These are phyloP conservation scores for Rubroshorea leprosula DNA, from an alignment of 345 rosid genomes.

Conservation along the genomic window DNA sequence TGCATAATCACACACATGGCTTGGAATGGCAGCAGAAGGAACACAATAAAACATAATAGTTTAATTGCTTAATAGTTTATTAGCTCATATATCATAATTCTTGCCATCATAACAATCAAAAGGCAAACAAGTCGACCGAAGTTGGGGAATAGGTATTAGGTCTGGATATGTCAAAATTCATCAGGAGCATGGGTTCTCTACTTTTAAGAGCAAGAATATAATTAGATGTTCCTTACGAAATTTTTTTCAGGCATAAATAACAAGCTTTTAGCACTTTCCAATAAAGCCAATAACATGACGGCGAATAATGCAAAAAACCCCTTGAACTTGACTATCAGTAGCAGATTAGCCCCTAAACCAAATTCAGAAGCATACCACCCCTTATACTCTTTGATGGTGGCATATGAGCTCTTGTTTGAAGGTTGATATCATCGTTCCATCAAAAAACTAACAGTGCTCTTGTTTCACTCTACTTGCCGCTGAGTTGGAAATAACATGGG, in stretches of 20 bases:
- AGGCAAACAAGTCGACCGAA: background rate
- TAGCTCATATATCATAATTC: background rate
- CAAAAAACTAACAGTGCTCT: too few species aligned
- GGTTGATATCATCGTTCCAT: too few species aligned
- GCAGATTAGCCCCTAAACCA: too few species aligned
- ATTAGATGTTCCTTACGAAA: background rate
- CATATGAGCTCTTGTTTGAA: too few species aligned
- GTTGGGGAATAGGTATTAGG: background rate
- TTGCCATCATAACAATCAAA: background rate
- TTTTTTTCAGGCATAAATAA: background rate
- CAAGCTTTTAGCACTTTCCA: background rate
- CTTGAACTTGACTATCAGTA: too few species aligned
- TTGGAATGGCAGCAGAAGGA: background rate
- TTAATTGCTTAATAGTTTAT: background rate
- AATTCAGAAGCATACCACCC: too few species aligned
- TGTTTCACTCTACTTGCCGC: too few species aligned
- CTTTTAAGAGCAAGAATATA: background rate
- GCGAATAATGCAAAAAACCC: too few species aligned
- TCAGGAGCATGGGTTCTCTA: background rate
- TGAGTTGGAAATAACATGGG: too few species aligned
- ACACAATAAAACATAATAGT: background rate
- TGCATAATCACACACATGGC: constrained; percentile 8
- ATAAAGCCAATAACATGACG: too few species aligned
- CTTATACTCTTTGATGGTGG: too few species aligned
- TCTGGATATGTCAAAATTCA: background rate